Evolutionary conservation across 2,329 filamentous ascomycete species (phyloP), one percentile per base, ranked within the genome.

Genomic region (Aspergillus aculeatinus): DNA sequence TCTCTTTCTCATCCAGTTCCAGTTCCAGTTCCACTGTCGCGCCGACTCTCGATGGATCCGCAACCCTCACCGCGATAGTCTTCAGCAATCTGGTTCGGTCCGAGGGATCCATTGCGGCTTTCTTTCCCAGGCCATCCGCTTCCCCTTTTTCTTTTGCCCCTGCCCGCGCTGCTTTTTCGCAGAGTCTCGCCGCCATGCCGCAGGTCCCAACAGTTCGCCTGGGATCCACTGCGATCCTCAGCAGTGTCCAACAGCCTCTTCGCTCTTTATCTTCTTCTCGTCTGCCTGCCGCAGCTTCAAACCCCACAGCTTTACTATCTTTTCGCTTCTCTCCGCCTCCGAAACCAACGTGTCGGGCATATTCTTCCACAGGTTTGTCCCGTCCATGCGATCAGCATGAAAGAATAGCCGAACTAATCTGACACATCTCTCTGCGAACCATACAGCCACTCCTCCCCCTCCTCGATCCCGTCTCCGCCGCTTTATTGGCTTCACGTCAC

Each of bases 401-500:
- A 16, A n/a, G 9, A 48, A 55, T 10, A 27, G 33, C 27, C 33
- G 14, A 23, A 16, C 19, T 27, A 19, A 55, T 6, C 23, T 33
- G 21, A 27, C 27, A 48, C 39, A 29, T 42, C 23, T 39, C 25
- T 16, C 7, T 27, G n/a, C 11, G 3, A 27, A 19, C 42, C 62
- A 58, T 33, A 62, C 65, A 68, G 55, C 64, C 68, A 12, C 67
- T 25, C 52, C 42, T 25, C 25, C 52, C 7, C 48, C 48, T 29
- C 48, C 48, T 50, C 52, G 64, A 33, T 75, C 73, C 16, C 68
- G 72, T 23, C 49, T 78, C 47, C 70, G 72, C 48, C 74, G 75
- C 52, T 62, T 73, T 55, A 54, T 74, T 21, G 75, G 76, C 51
- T 77, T 77, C 63, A 68, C 72, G 7, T 67, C 69, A 4, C 71